Percentiles rank a stretch among this genome's conserved stretches.
Conservation (phyloP, 1,284 basidiomycete species). For the Puccinia coronata region DNA sequence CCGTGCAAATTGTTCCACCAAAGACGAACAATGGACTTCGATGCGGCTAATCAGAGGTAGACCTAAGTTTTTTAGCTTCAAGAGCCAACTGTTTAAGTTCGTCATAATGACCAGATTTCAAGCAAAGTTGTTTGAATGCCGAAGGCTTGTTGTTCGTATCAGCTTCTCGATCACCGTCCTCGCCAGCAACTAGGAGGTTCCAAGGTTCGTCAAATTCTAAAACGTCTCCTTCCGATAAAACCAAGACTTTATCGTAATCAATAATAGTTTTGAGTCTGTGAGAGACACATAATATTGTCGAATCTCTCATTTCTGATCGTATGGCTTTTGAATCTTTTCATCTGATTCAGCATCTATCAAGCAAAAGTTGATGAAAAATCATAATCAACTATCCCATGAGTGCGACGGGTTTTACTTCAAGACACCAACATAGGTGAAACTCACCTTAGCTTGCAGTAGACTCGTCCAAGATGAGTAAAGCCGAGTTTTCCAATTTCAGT, state of each 20-base stretch:
- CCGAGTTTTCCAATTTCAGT: constrained; percentile 57
- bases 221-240: constrained; percentile 31
- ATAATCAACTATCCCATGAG: neutral
- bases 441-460: constrained; percentile 50
- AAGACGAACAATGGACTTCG: no score
- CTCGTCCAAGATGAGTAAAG: constrained; percentile 58
- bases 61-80: constrained; percentile 15
- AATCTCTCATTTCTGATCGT: constrained; percentile 69
- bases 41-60: neutral
- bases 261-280: constrained; percentile 70
- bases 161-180: neutral
- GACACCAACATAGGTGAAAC: no score
- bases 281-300: constrained; percentile 63
- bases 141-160: neutral
- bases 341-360: constrained; percentile 48
- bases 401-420: no score
- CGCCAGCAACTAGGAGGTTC: constrained; percentile 17
- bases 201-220: constrained; percentile 29
- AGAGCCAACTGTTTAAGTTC: constrained; percentile 32
- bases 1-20: no score
- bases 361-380: neutral
- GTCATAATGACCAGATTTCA: constrained; percentile 30
- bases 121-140: constrained; percentile 29
- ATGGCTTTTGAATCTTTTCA: constrained; percentile 69
- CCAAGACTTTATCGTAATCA: constrained; percentile 61